A percentile compares a stretch with the other conserved stretches of the same genome.
Conservation (phyloP, 352 stramenopile genomes). For the Globisporangium spiculum region DNA sequence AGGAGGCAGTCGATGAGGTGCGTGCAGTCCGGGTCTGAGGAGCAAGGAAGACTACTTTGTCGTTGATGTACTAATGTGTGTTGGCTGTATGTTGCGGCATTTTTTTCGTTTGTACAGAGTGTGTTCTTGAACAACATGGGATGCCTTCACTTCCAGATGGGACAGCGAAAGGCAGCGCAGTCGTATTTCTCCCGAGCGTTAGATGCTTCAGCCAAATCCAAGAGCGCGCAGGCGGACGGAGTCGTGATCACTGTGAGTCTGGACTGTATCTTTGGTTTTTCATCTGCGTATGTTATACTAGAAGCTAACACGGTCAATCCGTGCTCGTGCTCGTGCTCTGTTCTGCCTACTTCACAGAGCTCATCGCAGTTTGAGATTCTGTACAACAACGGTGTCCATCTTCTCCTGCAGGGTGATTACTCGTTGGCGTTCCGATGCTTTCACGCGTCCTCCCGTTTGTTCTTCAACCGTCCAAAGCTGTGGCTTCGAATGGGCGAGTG, state of each 20-base stretch:
- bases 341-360: constrained; percentile 26
- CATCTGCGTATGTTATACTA: background rate
- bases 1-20: constrained; percentile 79
- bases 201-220: constrained; percentile 56
- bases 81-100: background rate
- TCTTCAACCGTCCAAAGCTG: constrained; percentile 90
- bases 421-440: constrained; percentile 88
- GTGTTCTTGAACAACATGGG: constrained; percentile 91
- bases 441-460: constrained; percentile 82
- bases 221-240: constrained; percentile 42
- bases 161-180: constrained; percentile 86
- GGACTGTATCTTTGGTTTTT: background rate
- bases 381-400: constrained; percentile 92
- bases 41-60: background rate
- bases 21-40: background rate
- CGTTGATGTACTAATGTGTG: background rate
- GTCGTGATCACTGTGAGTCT: constrained; percentile 42
- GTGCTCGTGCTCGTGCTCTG: background rate
- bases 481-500: constrained; percentile 92
- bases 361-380: constrained; percentile 87
- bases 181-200: constrained; percentile 90
- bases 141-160: constrained; percentile 91
- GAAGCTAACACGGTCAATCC: background rate
- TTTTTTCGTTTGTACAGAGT: constrained; percentile 33
- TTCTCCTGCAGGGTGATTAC: constrained; percentile 84